phyloP scores from a whole-genome alignment of 2,329 filamentous ascomycete species.

The Hortaea werneckii region DNA sequence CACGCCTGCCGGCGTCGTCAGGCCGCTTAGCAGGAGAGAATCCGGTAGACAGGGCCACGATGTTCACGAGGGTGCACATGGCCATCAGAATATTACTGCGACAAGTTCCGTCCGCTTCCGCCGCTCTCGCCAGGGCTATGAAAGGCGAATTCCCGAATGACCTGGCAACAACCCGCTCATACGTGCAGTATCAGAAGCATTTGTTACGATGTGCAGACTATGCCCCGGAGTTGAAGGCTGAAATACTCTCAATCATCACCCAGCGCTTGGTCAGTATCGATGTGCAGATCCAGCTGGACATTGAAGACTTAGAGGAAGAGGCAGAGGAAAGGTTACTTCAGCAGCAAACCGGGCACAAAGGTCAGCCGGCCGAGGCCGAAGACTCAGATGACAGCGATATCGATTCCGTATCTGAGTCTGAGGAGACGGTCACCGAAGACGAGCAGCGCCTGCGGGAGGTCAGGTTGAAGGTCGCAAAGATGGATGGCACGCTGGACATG shows the following conservation, averaged over 20 bases:
- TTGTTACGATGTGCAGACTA: constrained; percentile 69
- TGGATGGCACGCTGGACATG: constrained; percentile 80
- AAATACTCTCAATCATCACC: constrained; percentile 73
- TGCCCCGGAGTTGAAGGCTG: constrained; percentile 63
- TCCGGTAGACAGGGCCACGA: constrained; percentile 50
- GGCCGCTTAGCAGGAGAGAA: constrained; percentile 45
- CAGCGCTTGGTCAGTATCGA: constrained; percentile 88
- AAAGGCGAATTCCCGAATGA: constrained; percentile 25
- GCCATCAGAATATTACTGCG: constrained; percentile 66
- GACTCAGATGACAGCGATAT: constrained; percentile 52
- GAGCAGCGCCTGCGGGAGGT: constrained; percentile 56
- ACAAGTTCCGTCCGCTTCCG: constrained; percentile 69
- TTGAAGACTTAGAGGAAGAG: constrained; percentile 88
- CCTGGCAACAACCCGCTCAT: constrained; percentile 62
- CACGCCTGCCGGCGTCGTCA: constrained; percentile 45
- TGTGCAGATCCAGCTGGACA: constrained; percentile 84
- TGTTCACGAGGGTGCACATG: constrained; percentile 65
- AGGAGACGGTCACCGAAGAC: constrained; percentile 48
- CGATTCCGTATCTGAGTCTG: constrained; percentile 58
- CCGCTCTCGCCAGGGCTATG: constrained; percentile 49
- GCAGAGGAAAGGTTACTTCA: constrained; percentile 63
- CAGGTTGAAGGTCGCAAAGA: constrained; percentile 76
- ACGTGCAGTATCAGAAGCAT: constrained; percentile 82
- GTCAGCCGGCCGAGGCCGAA: constrained; percentile 42
- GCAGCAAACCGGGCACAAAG: constrained; percentile 30